Evolutionary conservation across 345 rosid species (phyloP).

Genomic region (Aethionema arabicum): DNA sequence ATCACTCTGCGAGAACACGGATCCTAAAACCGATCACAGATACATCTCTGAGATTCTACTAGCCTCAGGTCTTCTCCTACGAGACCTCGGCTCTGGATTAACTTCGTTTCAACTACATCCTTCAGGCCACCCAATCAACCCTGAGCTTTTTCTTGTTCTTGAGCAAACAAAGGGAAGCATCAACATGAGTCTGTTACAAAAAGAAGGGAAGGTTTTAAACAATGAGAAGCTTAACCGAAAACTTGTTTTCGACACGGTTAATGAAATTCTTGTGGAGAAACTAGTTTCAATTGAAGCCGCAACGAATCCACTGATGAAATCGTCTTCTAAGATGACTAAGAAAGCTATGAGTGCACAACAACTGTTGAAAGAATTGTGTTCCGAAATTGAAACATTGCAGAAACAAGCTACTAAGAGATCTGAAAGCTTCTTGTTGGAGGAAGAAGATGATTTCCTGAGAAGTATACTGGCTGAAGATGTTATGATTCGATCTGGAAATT

Average conservation of each 20-base stretch:
- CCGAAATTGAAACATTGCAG: slow-evolving; percentile 59
- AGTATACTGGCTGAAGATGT: slow-evolving; percentile 65
- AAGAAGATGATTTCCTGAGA: slow-evolving; percentile 59
- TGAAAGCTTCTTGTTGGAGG: slow-evolving; percentile 41
- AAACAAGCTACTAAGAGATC: slow-evolving; percentile 43
- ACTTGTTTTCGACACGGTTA: slow-evolving; percentile 82
- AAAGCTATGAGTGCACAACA: slow-evolving; percentile 71
- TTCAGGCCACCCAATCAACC: slow-evolving; percentile 89
- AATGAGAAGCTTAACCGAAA: slow-evolving; percentile 63
- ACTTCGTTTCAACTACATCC: slow-evolving; percentile 74
- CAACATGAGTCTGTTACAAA: slow-evolving; percentile 30
- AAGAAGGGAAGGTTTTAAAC: slow-evolving; percentile 49
- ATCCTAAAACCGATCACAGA: slow-evolving; percentile 71
- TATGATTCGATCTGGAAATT: slow-evolving; percentile 56
- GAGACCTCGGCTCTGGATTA: slow-evolving; percentile 64
- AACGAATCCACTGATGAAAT: slow-evolving; percentile 52
- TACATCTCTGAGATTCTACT: slow-evolving; percentile 89
- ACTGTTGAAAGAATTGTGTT: slow-evolving; percentile 73
- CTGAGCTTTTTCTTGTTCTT: slow-evolving; percentile 78
- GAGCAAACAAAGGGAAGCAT: slow-evolving; percentile 81
- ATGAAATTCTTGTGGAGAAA: slow-evolving; percentile 73
- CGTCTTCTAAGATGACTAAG: slow-evolving; percentile 46
- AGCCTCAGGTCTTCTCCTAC: slow-evolving; percentile 92
- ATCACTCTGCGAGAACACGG: slow-evolving; percentile 78
- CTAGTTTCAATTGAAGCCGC: slow-evolving; percentile 44